Conservation (phyloP, 495 filamentous ascomycete genomes). For the Talaromyces nanjingensis region DNA sequence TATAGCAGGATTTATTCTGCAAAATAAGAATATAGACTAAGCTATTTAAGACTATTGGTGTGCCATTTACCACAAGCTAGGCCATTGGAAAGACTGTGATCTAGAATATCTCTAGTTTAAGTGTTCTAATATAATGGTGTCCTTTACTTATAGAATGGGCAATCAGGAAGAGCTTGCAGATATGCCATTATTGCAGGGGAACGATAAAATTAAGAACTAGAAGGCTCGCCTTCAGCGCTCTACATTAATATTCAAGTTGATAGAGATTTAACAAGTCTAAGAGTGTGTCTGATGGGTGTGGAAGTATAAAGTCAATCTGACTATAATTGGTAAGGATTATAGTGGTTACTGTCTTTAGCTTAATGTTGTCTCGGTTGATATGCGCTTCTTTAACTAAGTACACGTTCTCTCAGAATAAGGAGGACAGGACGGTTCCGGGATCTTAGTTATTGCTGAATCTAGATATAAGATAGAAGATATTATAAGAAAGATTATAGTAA, state of each 20-base stretch:
- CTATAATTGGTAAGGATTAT: slow-evolving; percentile 52
- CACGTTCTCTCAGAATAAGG: slow-evolving; percentile 34
- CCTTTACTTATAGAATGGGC: slow-evolving; percentile 41
- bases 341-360: slow-evolving; percentile 52
- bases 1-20: slow-evolving; percentile 39
- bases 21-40: slow-evolving; percentile 23
- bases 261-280: slow-evolving; percentile 44
- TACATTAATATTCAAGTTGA: slow-evolving; percentile 35
- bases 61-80: slow-evolving; percentile 43
- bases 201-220: slow-evolving; percentile 42
- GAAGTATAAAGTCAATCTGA: slow-evolving; percentile 40
- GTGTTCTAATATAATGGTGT: slow-evolving; percentile 38
- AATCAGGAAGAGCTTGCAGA: too few relatives aligned
- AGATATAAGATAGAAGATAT: slow-evolving; percentile 54
- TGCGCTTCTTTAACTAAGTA: slow-evolving; percentile 49
- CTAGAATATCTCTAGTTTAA: slow-evolving; percentile 39
- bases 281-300: slow-evolving; percentile 53
- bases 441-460: slow-evolving; percentile 40
- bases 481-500: slow-evolving; percentile 40
- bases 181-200: slow-evolving; percentile 25
- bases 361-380: slow-evolving; percentile 49
- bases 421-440: too few relatives aligned
- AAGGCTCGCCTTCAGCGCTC: slow-evolving; percentile 42
- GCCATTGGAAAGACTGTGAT: slow-evolving; percentile 32
- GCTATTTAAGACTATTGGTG: slow-evolving; percentile 39